Evolutionary conservation across 2,329 filamentous ascomycete species (phyloP).

Genomic region (Lomentospora prolificans): DNA sequence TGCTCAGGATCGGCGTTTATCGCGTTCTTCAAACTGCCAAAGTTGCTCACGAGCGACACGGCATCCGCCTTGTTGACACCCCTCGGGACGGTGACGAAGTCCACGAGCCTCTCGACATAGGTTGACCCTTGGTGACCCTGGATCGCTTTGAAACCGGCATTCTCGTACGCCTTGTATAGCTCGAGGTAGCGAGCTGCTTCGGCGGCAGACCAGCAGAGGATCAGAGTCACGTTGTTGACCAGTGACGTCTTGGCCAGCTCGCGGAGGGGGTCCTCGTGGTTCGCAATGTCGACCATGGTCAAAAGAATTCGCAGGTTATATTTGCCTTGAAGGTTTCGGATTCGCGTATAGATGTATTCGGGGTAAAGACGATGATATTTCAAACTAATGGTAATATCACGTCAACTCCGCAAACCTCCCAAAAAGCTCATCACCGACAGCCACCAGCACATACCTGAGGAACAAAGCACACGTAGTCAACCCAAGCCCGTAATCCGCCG

Average conservation of each 20-base stretch:
- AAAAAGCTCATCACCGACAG: too few species aligned
- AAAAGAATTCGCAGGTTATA: slow-evolving; percentile 82
- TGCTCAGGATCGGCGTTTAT: slow-evolving; percentile 84
- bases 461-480: slow-evolving; percentile 85
- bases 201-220: slow-evolving; percentile 88
- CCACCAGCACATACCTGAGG: slow-evolving; percentile 58
- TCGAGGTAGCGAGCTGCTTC: slow-evolving; percentile 93
- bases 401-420: too few species aligned
- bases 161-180: slow-evolving; percentile 88
- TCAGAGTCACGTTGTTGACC: slow-evolving; percentile 84
- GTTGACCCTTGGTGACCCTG: slow-evolving; percentile 72
- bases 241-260: slow-evolving; percentile 88
- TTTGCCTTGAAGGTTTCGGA: slow-evolving; percentile 72
- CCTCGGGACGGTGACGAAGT: slow-evolving; percentile 84
- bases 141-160: slow-evolving; percentile 71
- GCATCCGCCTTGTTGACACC: slow-evolving; percentile 94
- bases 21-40: slow-evolving; percentile 78
- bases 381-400: slow-evolving; percentile 44
- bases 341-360: slow-evolving; percentile 94
- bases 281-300: slow-evolving; percentile 88
- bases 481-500: slow-evolving; percentile 84
- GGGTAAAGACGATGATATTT: slow-evolving; percentile 97
- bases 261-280: slow-evolving; percentile 81
- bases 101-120: slow-evolving; percentile 79
- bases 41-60: slow-evolving; percentile 79